phyloP scores from a whole-genome alignment of 1,284 basidiomycete species.

The Fomitopsis palustris region DNA sequence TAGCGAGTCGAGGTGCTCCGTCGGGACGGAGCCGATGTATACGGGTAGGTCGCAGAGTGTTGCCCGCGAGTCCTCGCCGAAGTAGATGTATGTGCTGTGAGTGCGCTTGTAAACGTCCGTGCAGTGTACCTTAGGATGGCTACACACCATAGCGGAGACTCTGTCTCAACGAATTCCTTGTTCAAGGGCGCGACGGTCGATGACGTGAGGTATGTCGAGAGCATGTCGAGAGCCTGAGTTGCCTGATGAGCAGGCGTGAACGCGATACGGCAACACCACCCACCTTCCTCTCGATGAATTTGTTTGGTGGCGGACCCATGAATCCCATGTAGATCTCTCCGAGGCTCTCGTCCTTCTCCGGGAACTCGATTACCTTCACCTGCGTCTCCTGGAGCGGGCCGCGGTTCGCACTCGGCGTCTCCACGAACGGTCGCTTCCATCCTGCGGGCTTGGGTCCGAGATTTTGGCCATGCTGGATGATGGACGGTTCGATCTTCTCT shows the following conservation, averaged over 20 bases:
- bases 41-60: conserved; percentile 74
- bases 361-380: conserved; percentile 70
- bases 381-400: conserved; percentile 52
- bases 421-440: conserved; percentile 95
- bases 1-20: conserved; percentile 74
- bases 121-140: neutral
- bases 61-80: conserved; percentile 77
- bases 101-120: neutral
- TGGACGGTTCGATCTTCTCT: conserved; percentile 76
- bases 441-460: conserved; percentile 64
- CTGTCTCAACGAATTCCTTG: conserved; percentile 92
- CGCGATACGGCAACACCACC: conserved; percentile 9
- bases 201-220: conserved; percentile 89
- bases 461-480: conserved; percentile 73
- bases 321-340: conserved; percentile 85
- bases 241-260: neutral
- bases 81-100: conserved; percentile 77
- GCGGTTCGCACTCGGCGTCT: conserved; percentile 74
- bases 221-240: conserved; percentile 74
- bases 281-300: conserved; percentile 77
- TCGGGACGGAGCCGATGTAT: conserved; percentile 84
- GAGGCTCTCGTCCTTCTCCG: conserved; percentile 96
- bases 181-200: conserved; percentile 88
- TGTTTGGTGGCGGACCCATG: conserved; percentile 74
- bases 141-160: conserved; percentile 81